These are phyloP conservation scores for Musa beccarii DNA, from an alignment of 176 grass and related monocot species.

Conservation along the genomic window DNA sequence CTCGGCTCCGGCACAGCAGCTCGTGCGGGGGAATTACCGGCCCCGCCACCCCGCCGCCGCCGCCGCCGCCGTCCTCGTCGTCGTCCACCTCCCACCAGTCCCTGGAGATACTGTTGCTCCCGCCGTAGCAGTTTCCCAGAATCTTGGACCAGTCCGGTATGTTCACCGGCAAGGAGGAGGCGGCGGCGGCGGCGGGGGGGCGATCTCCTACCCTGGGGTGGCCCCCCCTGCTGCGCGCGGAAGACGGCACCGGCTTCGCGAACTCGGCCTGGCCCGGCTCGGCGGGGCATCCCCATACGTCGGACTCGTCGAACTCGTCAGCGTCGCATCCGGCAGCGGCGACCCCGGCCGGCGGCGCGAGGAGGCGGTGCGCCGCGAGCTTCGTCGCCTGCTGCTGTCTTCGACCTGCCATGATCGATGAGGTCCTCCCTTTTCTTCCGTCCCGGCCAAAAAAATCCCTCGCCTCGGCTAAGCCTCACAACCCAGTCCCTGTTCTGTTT, in stretches of 20 bases:
- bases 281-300: constrained; percentile 2
- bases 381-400: constrained; percentile 33
- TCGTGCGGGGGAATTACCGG: constrained; percentile 73
- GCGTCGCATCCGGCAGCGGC: not conserved
- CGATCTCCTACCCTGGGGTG: not conserved
- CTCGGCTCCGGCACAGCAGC: constrained; percentile 53
- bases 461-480: not conserved
- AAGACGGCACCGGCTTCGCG: not conserved
- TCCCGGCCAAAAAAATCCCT: not conserved
- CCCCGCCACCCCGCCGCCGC: too few species aligned
- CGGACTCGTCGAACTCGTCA: constrained; percentile 14
- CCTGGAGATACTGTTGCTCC: constrained; percentile 4
- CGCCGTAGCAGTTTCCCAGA: constrained; percentile 44
- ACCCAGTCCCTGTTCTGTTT: not conserved
- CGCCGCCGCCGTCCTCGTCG: not conserved
- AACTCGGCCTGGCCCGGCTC: not conserved
- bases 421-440: not conserved
- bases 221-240: not conserved
- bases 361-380: constrained; percentile 50
- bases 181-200: not conserved
- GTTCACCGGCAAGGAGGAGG: constrained; percentile 60
- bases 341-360: constrained; percentile 26
- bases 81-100: constrained; percentile 28
- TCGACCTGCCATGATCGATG: constrained; percentile 38
- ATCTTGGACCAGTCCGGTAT: constrained; percentile 96